A percentile compares a stretch with the other conserved stretches of the same genome.
Conservation (phyloP, 2,329 filamentous ascomycete genomes). For the Bipolaris oryzae region DNA sequence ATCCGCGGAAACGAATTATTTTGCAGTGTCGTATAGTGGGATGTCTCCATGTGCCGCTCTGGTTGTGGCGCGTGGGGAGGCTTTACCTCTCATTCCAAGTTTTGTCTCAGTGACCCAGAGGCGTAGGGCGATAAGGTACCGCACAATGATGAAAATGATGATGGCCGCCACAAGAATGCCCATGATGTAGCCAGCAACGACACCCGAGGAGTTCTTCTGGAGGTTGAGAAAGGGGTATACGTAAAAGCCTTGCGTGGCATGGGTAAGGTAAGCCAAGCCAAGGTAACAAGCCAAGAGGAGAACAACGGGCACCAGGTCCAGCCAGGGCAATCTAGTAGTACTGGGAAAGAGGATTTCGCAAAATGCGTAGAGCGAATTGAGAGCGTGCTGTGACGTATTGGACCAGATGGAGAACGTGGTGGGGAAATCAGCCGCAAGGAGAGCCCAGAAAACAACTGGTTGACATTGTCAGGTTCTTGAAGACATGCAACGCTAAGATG, state of each 20-base stretch:
- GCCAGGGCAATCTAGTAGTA: conserved; percentile 65
- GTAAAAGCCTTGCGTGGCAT: conserved; percentile 73
- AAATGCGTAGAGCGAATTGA: conserved; percentile 77
- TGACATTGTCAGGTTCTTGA: conserved; percentile 14
- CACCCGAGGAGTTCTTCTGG: conserved; percentile 54
- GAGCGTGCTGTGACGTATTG: conserved; percentile 74
- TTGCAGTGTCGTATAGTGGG: conserved; percentile 28
- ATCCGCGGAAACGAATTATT: conserved; percentile 15
- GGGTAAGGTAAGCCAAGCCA: conserved; percentile 74
- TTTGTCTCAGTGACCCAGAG: conserved; percentile 54
- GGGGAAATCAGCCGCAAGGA: conserved; percentile 46
- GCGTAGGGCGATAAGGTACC: conserved; percentile 48
- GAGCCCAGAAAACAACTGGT: conserved; percentile 52
- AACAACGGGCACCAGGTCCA: conserved; percentile 71
- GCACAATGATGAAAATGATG: conserved; percentile 51
- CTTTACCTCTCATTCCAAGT: conserved; percentile 49
- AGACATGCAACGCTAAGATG: neutral
- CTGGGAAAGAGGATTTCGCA: conserved; percentile 75
- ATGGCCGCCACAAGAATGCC: conserved; percentile 50
- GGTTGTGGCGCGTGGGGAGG: conserved; percentile 15
- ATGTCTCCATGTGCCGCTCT: conserved; percentile 29
- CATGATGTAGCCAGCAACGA: conserved; percentile 69
- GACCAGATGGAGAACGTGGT: conserved; percentile 54
- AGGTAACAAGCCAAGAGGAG: conserved; percentile 76
- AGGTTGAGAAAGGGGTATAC: conserved; percentile 78